These are phyloP conservation scores for Orbilia ellipsospora DNA, from an alignment of 2,329 filamentous ascomycete genomes.

Conservation along the genomic window DNA sequence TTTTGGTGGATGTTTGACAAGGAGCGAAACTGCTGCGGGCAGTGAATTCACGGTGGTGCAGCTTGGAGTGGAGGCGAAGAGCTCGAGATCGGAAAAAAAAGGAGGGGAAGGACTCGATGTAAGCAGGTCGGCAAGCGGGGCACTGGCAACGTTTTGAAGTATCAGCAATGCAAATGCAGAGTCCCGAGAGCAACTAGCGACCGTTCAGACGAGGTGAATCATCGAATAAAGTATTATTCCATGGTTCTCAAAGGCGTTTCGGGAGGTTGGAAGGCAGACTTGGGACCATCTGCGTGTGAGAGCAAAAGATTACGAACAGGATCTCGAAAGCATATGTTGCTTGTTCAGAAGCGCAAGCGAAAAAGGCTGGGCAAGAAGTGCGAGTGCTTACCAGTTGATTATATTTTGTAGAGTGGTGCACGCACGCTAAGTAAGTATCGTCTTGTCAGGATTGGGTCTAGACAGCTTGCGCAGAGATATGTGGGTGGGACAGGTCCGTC, in stretches of 20 bases:
- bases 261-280: conserved; percentile 54
- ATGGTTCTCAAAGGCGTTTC: conserved; percentile 45
- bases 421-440: conserved; percentile 12
- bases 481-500: background rate
- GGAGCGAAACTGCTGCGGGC: conserved; percentile 24
- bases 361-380: conserved; percentile 21
- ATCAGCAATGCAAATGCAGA: conserved; percentile 33
- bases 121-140: conserved; percentile 40
- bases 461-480: too few relatives aligned
- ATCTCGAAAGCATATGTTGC: conserved; percentile 15
- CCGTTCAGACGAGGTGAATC: conserved; percentile 29
- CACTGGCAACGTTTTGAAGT: conserved; percentile 48
- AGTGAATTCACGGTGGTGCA: conserved; percentile 23
- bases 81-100: conserved; percentile 44
- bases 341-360: conserved; percentile 45
- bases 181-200: conserved; percentile 19
- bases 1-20: conserved; percentile 16
- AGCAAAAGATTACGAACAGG: conserved; percentile 14
- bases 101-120: conserved; percentile 34
- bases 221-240: conserved; percentile 31
- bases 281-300: conserved; percentile 5
- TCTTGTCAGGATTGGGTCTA: too few relatives aligned
- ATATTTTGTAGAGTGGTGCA: conserved; percentile 25
- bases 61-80: conserved; percentile 26
- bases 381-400: conserved; percentile 41